phyloP scores from a whole-genome alignment of 768 basidiomycete species.

The Termitomyces sp. region DNA sequence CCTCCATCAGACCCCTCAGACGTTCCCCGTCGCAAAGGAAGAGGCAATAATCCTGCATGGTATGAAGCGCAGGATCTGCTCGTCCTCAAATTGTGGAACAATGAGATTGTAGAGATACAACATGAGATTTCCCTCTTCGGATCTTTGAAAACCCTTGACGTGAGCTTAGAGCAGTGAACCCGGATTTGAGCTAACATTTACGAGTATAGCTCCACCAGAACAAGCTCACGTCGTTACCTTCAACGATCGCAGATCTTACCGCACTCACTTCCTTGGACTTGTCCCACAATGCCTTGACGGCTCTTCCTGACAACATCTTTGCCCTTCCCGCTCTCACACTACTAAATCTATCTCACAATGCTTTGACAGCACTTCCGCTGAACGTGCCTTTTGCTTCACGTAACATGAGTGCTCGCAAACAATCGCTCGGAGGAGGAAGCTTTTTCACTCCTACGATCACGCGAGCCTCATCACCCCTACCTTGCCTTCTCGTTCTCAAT shows the following conservation, averaged over 20 bases:
- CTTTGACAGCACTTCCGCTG: slow-evolving; percentile 56
- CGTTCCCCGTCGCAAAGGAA: slow-evolving; percentile 33
- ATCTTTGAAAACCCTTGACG: slow-evolving; percentile 75
- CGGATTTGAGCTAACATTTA: neutral
- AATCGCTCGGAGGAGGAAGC: slow-evolving; percentile 37
- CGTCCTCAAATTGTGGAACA: slow-evolving; percentile 74
- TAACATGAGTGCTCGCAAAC: slow-evolving; percentile 20
- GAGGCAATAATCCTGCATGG: slow-evolving; percentile 57
- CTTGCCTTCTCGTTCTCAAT: slow-evolving; percentile 58
- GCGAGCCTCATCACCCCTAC: slow-evolving; percentile 61
- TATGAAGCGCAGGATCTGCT: slow-evolving; percentile 79
- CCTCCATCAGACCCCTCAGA: slow-evolving; percentile 30
- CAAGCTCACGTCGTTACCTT: slow-evolving; percentile 55
- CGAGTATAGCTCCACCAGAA: slow-evolving; percentile 67
- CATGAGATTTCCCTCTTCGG: slow-evolving; percentile 83
- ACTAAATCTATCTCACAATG: slow-evolving; percentile 72
- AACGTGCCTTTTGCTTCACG: slow-evolving; percentile 46
- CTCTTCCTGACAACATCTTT: slow-evolving; percentile 61
- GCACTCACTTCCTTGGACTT: slow-evolving; percentile 65
- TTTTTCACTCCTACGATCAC: slow-evolving; percentile 63
- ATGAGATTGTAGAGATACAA: slow-evolving; percentile 75
- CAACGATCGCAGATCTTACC: slow-evolving; percentile 63
- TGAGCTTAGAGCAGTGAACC: slow-evolving; percentile 30
- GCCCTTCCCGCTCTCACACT: slow-evolving; percentile 60
- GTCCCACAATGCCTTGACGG: slow-evolving; percentile 63